phyloP scores from a whole-genome alignment of 805 yeast genomes.

The Blastobotrys terrestris region DNA sequence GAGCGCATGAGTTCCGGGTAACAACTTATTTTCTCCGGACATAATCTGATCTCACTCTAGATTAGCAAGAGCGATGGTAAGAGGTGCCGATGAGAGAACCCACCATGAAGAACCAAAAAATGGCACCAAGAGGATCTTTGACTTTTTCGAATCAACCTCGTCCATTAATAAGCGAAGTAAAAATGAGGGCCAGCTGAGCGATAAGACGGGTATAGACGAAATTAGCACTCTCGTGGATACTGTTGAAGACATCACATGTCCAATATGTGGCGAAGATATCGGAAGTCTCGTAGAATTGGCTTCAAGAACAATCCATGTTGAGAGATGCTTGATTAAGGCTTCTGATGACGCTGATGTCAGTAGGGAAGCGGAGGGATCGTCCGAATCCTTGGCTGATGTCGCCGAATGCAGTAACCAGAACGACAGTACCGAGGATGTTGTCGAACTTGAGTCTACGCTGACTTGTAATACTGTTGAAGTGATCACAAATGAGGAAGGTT shows the following conservation, averaged over 20 bases:
- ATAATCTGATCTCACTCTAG: background rate
- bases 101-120: background rate
- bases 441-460: background rate
- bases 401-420: background rate
- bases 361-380: too few species aligned
- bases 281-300: conserved; percentile 7
- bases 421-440: background rate
- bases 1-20: too few species aligned
- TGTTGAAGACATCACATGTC: conserved; percentile 19
- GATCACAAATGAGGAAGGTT: background rate
- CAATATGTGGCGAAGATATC: conserved; percentile 18
- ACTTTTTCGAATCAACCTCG: background rate
- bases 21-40: too few species aligned
- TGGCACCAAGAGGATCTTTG: background rate
- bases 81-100: background rate
- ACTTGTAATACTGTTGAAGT: background rate
- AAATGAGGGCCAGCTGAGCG: too few species aligned
- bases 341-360: background rate
- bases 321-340: conserved; percentile 19
- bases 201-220: too few species aligned
- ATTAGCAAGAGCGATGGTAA: background rate
- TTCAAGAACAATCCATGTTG: conserved; percentile 28
- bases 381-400: background rate
- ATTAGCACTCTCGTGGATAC: too few species aligned
- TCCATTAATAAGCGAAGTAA: too few species aligned